Percentiles rank a stretch among this genome's conserved stretches.
These are phyloP conservation scores for Coemansia sp. DNA, from an alignment of 192 early-diverging fungal genomes.

Conservation along the genomic window DNA sequence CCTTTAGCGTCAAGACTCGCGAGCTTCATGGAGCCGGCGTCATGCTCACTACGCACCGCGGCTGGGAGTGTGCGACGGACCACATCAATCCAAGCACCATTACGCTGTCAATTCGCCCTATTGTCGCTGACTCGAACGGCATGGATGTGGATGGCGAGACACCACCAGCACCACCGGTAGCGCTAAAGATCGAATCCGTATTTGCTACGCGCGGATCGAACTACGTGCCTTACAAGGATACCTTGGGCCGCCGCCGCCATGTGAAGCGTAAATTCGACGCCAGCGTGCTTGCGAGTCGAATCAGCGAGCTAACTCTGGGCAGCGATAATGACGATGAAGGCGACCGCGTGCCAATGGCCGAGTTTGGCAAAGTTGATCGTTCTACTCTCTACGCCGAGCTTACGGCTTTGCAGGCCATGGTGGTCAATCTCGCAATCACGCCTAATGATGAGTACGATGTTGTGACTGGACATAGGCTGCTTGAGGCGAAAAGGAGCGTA, in stretches of 20 bases:
- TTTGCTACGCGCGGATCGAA: neutral
- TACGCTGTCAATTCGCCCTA: neutral
- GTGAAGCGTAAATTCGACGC: slow-evolving; percentile 22
- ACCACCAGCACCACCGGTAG: neutral
- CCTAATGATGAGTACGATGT: slow-evolving; percentile 42
- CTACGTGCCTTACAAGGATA: slow-evolving; percentile 11
- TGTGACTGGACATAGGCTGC: slow-evolving; percentile 18
- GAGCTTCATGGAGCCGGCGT: neutral
- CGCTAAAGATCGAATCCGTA: neutral
- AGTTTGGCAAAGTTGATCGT: neutral
- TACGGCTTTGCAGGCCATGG: slow-evolving; percentile 27
- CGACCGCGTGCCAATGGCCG: neutral
- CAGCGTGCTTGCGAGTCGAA: neutral
- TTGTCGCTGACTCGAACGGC: neutral
- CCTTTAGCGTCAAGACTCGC: neutral
- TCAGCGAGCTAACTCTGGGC: slow-evolving; percentile 7
- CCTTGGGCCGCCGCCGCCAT: slow-evolving; percentile 4
- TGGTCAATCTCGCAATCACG: slow-evolving; percentile 40
- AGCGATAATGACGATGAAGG: neutral
- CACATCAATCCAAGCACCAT: slow-evolving; percentile 21
- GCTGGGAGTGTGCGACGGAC: slow-evolving; percentile 14
- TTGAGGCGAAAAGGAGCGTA: neutral
- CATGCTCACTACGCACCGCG: slow-evolving; percentile 35
- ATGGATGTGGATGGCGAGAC: slow-evolving; percentile 13
- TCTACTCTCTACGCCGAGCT: slow-evolving; percentile 20